phyloP scores from a whole-genome alignment of 192 early-diverging fungal species.

The Phlyctochytrium arcticum region DNA sequence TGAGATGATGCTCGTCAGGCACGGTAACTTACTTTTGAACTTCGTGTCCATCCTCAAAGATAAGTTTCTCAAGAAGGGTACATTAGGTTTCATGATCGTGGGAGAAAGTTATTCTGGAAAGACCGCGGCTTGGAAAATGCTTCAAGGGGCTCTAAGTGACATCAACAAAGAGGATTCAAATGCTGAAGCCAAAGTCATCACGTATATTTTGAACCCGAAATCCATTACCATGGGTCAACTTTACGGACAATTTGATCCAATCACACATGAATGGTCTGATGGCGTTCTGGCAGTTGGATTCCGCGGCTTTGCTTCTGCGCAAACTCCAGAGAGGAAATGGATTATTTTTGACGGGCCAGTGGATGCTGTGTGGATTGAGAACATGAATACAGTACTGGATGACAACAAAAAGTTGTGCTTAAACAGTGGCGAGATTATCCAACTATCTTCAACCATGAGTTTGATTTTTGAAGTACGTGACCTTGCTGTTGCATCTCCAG shows the following conservation, averaged over 20 bases:
- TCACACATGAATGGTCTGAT: conserved; percentile 62
- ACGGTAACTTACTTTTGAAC: too few species aligned
- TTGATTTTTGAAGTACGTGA: conserved; percentile 61
- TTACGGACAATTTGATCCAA: conserved; percentile 58
- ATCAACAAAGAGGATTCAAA: conserved; percentile 42
- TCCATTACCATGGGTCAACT: conserved; percentile 64
- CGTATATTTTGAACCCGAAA: conserved; percentile 51
- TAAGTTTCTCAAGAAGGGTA: too few species aligned
- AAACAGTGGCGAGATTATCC: conserved; percentile 61
- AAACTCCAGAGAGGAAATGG: conserved; percentile 57
- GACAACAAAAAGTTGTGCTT: conserved; percentile 60
- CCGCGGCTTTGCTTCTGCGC: conserved; percentile 51
- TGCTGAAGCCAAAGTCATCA: conserved; percentile 47
- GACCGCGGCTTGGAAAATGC: conserved; percentile 49
- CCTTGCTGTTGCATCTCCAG: conserved; percentile 56
- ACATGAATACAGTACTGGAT: conserved; percentile 62
- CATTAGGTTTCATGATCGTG: conserved; percentile 52
- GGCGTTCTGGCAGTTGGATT: conserved; percentile 55
- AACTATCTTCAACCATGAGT: conserved; percentile 58
- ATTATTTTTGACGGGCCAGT: conserved; percentile 61
- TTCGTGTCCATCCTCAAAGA: too few species aligned
- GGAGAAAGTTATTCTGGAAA: conserved; percentile 56
- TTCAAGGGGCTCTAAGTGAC: conserved; percentile 50
- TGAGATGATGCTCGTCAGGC: conserved; percentile 63
- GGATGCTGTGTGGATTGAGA: conserved; percentile 64